Evolutionary conservation across 257 asterid species (phyloP), one percentile per base, ranked within the genome.

Genomic region (Cinchona pubescens): DNA sequence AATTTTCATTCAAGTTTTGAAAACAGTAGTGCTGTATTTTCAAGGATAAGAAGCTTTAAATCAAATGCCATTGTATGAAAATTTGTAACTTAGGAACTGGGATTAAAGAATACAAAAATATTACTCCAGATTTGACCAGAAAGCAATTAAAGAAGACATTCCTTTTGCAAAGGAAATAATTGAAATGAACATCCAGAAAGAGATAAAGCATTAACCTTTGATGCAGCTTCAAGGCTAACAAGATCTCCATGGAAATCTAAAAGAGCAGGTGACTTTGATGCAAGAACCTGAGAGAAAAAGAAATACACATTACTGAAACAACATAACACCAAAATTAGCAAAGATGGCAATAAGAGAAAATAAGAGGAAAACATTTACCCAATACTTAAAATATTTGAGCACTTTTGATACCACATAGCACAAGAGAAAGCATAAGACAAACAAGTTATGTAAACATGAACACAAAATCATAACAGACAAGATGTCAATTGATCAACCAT

Each of bases 171-270:
- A 43, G 10, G 64, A 45, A 71, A 67, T 40, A 56, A 42, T 27
- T 13, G 68, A 34, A 63, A 71, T 67, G 16, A 77, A 72, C 76
- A 67, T 67, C 77, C 56, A 63, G 51, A 18, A 49, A 65, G 67
- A 78, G 79, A 77, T 59, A 67, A 53, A 80, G 68, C 75, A 76
- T 68, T 49, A 82, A 91, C 98, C 98, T 89, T 93, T n/a, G 98
- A 84, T 69, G 94, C 92, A 81, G 92, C 81, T 87, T 93, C 98
- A 85, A 93, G 84, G 95, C 90, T 93, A 77, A 82, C 81, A 79
- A 93, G 91, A 83, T 91, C 96, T 56, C 21, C 74, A 82, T 90
- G 91, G 67, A 93, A 93, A 82, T 87, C 89, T 68, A 93, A 81
- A 78, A 93, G 96, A 51, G 85, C 70, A 18, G 96, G 94, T 59